phyloP scores from a whole-genome alignment of 2,329 filamentous ascomycete species.

The Corynespora cassiicola region DNA sequence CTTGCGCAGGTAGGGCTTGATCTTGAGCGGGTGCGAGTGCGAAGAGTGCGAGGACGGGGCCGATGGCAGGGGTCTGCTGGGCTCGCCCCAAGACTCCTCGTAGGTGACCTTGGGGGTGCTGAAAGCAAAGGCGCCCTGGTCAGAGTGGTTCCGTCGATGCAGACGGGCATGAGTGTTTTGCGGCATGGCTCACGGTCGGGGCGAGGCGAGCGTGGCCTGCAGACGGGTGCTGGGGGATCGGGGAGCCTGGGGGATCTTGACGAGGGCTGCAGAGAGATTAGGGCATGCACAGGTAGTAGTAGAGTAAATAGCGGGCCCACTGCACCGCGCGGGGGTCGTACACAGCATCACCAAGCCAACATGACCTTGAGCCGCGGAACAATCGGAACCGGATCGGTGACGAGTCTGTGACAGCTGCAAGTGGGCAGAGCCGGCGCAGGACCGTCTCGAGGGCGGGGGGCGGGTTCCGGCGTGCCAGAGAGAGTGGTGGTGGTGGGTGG shows the following conservation, averaged over 20 bases:
- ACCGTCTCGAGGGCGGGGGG: too few species aligned
- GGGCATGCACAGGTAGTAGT: conserved; percentile 22
- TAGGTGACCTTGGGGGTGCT: conserved; percentile 41
- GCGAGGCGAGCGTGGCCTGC: conserved; percentile 28
- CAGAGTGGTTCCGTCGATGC: too few species aligned
- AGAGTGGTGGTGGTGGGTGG: too few species aligned
- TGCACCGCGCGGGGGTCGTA: conserved; percentile 20
- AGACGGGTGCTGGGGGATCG: conserved; percentile 14
- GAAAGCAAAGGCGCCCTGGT: conserved; percentile 35
- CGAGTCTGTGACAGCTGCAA: conserved; percentile 12
- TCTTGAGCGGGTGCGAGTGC: conserved; percentile 49
- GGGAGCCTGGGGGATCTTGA: background rate
- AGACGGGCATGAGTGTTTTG: conserved; percentile 41
- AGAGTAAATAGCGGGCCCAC: conserved; percentile 12
- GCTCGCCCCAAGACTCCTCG: conserved; percentile 41
- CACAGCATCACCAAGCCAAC: conserved; percentile 31
- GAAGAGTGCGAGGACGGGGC: conserved; percentile 22
- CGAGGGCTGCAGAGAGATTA: conserved; percentile 10
- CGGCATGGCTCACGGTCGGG: conserved; percentile 38
- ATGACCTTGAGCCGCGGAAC: conserved; percentile 15
- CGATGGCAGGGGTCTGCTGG: conserved; percentile 30
- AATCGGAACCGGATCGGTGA: conserved; percentile 13
- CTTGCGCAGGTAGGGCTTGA: conserved; percentile 64
- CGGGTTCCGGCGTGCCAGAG: too few species aligned
- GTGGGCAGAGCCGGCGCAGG: background rate